Percentiles rank a stretch among this genome's conserved stretches.
Evolutionary conservation across 2,329 filamentous ascomycete species (phyloP).

Genomic region (Diaporthe sp.): DNA sequence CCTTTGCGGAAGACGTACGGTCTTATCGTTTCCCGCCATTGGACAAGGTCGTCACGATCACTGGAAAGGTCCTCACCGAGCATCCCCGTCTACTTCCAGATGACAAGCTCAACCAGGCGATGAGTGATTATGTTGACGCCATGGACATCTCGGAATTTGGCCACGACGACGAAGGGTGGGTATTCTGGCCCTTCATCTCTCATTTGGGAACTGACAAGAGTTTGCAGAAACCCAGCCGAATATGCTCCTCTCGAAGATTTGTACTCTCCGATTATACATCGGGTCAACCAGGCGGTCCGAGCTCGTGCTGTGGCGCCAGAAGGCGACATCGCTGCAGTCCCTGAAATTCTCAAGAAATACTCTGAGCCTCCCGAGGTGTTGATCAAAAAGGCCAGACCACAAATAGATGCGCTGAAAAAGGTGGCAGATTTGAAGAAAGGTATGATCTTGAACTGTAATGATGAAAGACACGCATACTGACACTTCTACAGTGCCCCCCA

Average conservation of each 20-base stretch:
- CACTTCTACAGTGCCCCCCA: slow-evolving; percentile 75
- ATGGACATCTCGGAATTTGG: slow-evolving; percentile 87
- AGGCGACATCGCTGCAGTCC: slow-evolving; percentile 71
- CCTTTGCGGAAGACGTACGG: slow-evolving; percentile 93
- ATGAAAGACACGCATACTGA: slow-evolving; percentile 1
- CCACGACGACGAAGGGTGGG: slow-evolving; percentile 81
- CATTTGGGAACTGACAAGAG: not conserved
- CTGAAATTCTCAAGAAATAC: slow-evolving; percentile 78
- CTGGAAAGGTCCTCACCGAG: slow-evolving; percentile 82
- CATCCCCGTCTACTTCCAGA: slow-evolving; percentile 84
- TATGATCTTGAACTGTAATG: slow-evolving; percentile 49
- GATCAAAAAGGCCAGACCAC: slow-evolving; percentile 66
- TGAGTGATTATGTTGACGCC: slow-evolving; percentile 91
- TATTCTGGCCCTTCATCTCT: slow-evolving; percentile 6
- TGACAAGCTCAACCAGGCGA: slow-evolving; percentile 80
- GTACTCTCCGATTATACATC: slow-evolving; percentile 88
- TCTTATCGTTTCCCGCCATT: slow-evolving; percentile 93
- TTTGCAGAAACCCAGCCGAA: slow-evolving; percentile 63
- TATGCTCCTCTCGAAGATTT: slow-evolving; percentile 85
- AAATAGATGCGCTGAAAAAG: slow-evolving; percentile 75
- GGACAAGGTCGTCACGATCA: slow-evolving; percentile 89
- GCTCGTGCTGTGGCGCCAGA: slow-evolving; percentile 83
- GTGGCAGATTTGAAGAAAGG: slow-evolving; percentile 88
- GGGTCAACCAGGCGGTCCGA: slow-evolving; percentile 87
- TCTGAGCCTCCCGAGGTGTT: slow-evolving; percentile 79